Percentiles rank a stretch among this genome's conserved stretches.
Evolutionary conservation across 2,329 filamentous ascomycete genomes (phyloP).

Genomic region (Neophaeococcomyces aloes): DNA sequence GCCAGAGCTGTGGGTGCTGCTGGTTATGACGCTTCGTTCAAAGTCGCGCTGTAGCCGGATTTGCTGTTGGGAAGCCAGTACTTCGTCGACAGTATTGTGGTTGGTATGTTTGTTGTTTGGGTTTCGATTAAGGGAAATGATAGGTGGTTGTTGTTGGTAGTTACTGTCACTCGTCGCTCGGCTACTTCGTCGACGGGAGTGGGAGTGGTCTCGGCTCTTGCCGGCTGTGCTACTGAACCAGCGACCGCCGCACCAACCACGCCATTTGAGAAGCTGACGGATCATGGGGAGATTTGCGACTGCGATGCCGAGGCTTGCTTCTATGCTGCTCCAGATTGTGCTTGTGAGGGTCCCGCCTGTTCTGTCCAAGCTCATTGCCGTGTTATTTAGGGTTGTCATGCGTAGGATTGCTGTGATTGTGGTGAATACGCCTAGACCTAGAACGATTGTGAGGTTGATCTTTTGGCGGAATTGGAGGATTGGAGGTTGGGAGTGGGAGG

Average conservation of each 20-base stretch:
- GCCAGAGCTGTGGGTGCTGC: too few relatives aligned
- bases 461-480: constrained; percentile 34
- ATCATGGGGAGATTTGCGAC: constrained; percentile 31
- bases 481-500: constrained; percentile 8
- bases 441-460: constrained; percentile 36
- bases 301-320: constrained; percentile 29
- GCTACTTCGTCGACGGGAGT: background rate
- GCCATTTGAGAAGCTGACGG: constrained; percentile 3
- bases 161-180: background rate
- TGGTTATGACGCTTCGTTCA: background rate
- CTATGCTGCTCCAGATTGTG: constrained; percentile 31
- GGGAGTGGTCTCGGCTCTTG: constrained; percentile 5
- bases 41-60: constrained; percentile 5
- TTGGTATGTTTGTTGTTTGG: background rate
- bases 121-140: too few relatives aligned
- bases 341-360: constrained; percentile 24
- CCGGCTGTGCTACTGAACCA: constrained; percentile 8
- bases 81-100: too few relatives aligned
- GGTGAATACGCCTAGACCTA: constrained; percentile 27
- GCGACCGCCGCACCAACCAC: constrained; percentile 4
- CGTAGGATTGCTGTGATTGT: constrained; percentile 23
- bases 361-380: constrained; percentile 19
- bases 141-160: background rate
- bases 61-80: too few relatives aligned
- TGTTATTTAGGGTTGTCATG: constrained; percentile 26